Conservation (phyloP, 2,329 filamentous ascomycete genomes). For the Xylariaceae sp. region DNA sequence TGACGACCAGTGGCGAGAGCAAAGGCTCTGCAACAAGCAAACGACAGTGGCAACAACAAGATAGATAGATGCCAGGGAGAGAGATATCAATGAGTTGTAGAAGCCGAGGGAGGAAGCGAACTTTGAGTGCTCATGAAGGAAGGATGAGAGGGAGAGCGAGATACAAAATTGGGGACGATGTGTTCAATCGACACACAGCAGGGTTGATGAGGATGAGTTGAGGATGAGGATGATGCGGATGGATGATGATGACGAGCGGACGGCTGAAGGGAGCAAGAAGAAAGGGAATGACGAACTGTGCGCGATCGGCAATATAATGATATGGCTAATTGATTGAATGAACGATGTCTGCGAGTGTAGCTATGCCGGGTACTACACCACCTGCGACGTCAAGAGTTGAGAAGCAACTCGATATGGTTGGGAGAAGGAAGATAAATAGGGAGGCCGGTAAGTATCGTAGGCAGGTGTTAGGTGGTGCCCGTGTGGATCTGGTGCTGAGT, state of each 20-base stretch:
- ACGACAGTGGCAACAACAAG: constrained; percentile 21
- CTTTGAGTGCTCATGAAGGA: constrained; percentile 9
- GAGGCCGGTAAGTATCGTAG: constrained; percentile 1
- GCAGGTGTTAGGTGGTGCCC: no score
- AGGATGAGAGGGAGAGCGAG: constrained; percentile 11
- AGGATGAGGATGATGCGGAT: constrained; percentile 11
- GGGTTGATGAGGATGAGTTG: constrained; percentile 9
- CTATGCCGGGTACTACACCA: constrained; percentile 17
- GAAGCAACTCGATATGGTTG: constrained; percentile 15
- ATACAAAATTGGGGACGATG: constrained; percentile 9
- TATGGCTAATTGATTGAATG: constrained; percentile 10
- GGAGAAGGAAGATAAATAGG: constrained; percentile 17
- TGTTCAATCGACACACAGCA: constrained; percentile 7
- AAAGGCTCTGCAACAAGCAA: constrained; percentile 32
- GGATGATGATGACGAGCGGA: constrained; percentile 19
- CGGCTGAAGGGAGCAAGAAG: constrained; percentile 17
- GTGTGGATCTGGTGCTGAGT: background rate
- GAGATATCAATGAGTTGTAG: constrained; percentile 24
- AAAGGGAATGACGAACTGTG: constrained; percentile 35
- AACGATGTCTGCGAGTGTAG: constrained; percentile 17
- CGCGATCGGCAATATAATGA: constrained; percentile 18
- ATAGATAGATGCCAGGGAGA: constrained; percentile 22
- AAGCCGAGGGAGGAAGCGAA: constrained; percentile 20
- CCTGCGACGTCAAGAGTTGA: constrained; percentile 9
- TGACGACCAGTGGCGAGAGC: constrained; percentile 24